phyloP scores from a whole-genome alignment of 1,284 basidiomycete genomes.

The Trametes versicolor region DNA sequence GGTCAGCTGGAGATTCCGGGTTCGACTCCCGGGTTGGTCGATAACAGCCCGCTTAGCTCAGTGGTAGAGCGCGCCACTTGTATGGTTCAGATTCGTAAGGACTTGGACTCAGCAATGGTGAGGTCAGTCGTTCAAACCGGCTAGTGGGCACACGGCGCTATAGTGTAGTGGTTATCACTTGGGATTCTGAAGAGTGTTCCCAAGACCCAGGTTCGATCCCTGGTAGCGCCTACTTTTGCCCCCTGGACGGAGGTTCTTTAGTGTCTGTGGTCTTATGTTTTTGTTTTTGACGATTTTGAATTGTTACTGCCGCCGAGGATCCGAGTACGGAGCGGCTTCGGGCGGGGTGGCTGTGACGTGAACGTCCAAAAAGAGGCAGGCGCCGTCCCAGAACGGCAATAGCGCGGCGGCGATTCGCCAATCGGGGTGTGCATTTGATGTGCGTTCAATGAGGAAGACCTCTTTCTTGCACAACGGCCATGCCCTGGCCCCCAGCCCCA shows the following conservation, averaged over 20 bases:
- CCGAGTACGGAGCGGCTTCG: conserved; percentile 20
- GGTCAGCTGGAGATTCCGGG: conserved; percentile 21
- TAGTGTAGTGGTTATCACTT: conserved; percentile 30
- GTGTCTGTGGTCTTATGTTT: background rate
- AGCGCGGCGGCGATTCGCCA: conserved; percentile 19
- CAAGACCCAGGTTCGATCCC: conserved; percentile 29
- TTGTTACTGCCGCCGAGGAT: conserved; percentile 1
- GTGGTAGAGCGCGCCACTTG: conserved; percentile 22
- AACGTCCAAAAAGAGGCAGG: conserved; percentile 7
- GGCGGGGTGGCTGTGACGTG: conserved; percentile 22
- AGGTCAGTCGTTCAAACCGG: conserved; percentile 25
- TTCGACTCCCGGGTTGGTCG: conserved; percentile 26
- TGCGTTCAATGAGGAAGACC: conserved; percentile 11
- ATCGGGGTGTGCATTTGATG: conserved; percentile 10
- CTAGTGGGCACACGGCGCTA: conserved; percentile 25
- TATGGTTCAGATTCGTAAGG: background rate
- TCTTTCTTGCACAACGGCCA: conserved; percentile 18
- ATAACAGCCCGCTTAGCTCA: conserved; percentile 19
- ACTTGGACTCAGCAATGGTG: conserved; percentile 10
- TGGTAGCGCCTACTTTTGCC: conserved; percentile 21
- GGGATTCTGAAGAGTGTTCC: conserved; percentile 27
- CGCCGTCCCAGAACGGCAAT: conserved; percentile 12
- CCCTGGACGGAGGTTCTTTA: too few relatives aligned
- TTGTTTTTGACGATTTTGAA: background rate
- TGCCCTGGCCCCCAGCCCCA: conserved; percentile 10